phyloP scores from a whole-genome alignment of 371 early-diverging fungal genomes.

The Mycotypha africana region DNA sequence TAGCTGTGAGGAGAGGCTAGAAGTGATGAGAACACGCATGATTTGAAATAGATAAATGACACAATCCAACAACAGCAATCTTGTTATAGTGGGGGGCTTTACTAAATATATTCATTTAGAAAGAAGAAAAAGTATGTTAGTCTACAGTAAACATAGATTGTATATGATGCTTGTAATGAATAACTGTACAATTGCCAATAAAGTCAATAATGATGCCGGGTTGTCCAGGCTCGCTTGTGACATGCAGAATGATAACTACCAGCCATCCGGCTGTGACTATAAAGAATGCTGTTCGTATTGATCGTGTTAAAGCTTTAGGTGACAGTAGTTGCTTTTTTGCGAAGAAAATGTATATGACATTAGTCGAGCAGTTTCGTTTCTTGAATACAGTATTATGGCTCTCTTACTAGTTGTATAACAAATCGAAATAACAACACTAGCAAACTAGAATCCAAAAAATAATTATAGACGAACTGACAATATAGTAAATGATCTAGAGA shows the following conservation, averaged over 20 bases:
- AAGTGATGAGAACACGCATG: conserved; percentile 31
- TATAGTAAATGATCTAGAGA: conserved; percentile 37
- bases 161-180: too few relatives aligned
- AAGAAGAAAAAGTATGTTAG: neutral
- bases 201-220: conserved; percentile 45
- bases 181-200: conserved; percentile 34
- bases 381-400: neutral
- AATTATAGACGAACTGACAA: conserved; percentile 37
- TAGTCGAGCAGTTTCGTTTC: neutral
- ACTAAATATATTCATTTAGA: too few relatives aligned
- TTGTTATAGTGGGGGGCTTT: too few relatives aligned
- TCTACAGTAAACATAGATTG: too few relatives aligned
- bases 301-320: conserved; percentile 22
- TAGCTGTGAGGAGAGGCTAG: conserved; percentile 32
- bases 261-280: conserved; percentile 23
- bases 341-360: too few relatives aligned
- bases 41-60: conserved; percentile 29
- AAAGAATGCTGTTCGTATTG: conserved; percentile 28
- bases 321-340: conserved; percentile 35
- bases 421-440: conserved; percentile 28
- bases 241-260: conserved; percentile 28
- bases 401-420: conserved; percentile 27
- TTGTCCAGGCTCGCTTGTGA: conserved; percentile 29
- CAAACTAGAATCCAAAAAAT: conserved; percentile 38
- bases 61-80: conserved; percentile 26